Conservation (phyloP, 2,329 filamentous ascomycete species). For the Alternaria sp. region DNA sequence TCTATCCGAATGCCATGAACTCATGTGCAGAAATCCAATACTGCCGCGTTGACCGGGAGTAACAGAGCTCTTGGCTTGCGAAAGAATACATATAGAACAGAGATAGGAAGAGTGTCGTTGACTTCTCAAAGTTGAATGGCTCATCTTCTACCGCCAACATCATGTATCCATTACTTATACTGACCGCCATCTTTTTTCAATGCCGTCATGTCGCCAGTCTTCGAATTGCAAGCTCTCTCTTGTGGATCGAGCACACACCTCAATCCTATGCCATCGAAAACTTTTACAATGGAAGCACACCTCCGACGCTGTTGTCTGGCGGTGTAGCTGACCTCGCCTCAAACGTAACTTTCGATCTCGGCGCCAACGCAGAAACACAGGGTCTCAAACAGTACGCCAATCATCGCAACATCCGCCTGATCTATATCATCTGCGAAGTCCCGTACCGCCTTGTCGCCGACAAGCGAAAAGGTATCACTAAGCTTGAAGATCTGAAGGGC, state of each 20-base stretch:
- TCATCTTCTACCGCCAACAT: not conserved
- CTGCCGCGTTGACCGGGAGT: not conserved
- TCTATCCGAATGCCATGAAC: not conserved
- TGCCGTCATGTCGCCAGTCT: not conserved
- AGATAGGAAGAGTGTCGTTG: not conserved
- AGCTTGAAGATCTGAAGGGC: too few species aligned
- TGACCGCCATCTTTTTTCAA: not conserved
- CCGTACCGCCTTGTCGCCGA: too few species aligned
- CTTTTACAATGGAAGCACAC: not conserved
- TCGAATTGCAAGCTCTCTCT: slow-evolving; percentile 28
- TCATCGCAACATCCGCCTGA: too few species aligned
- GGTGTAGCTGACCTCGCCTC: too few species aligned
- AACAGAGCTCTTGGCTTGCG: not conserved
- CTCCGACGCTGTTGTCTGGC: too few species aligned
- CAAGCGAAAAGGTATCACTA: too few species aligned
- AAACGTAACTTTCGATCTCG: too few species aligned
- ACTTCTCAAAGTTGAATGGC: not conserved
- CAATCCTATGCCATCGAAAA: slow-evolving; percentile 34
- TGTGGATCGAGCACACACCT: slow-evolving; percentile 39
- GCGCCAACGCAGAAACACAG: too few species aligned
- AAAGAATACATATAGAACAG: not conserved
- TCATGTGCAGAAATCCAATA: not conserved
- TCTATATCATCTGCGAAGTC: too few species aligned
- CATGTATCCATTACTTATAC: not conserved
- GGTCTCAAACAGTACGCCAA: too few species aligned